Conservation (phyloP, 805 yeast species). For the Komagataella pseudopastoris region DNA sequence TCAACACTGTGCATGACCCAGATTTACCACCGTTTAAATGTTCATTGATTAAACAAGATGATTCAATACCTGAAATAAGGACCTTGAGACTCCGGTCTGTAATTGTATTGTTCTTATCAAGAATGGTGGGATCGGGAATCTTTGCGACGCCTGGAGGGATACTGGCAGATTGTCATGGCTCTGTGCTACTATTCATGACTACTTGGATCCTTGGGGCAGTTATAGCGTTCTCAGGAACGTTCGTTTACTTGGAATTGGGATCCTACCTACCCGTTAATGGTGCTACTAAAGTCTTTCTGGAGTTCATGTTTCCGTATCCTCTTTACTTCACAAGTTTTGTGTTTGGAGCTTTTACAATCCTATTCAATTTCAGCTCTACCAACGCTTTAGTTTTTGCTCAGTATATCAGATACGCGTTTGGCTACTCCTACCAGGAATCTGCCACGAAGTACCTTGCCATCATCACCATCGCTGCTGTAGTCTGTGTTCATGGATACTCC, state of each 20-base stretch:
- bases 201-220: slow-evolving; percentile 48
- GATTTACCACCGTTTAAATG: slow-evolving; percentile 1
- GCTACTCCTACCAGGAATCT: slow-evolving; percentile 17
- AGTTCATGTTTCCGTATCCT: slow-evolving; percentile 45
- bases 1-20: background rate
- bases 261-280: slow-evolving; percentile 58
- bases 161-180: slow-evolving; percentile 46
- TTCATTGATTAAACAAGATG: slow-evolving; percentile 10
- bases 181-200: slow-evolving; percentile 35
- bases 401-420: slow-evolving; percentile 26
- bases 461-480: slow-evolving; percentile 6
- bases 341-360: slow-evolving; percentile 26
- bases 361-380: slow-evolving; percentile 27
- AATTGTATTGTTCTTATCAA: slow-evolving; percentile 40
- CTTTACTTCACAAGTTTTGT: slow-evolving; percentile 26
- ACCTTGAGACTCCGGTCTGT: slow-evolving; percentile 47
- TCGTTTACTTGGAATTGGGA: slow-evolving; percentile 49
- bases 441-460: slow-evolving; percentile 10
- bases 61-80: slow-evolving; percentile 7
- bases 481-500: slow-evolving; percentile 24
- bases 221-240: slow-evolving; percentile 47
- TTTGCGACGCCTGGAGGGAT: slow-evolving; percentile 55
- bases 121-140: slow-evolving; percentile 61
- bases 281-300: slow-evolving; percentile 54
- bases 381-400: slow-evolving; percentile 36